Conservation (phyloP, 257 asterid genomes). For the Nicotiana noctiflora region DNA sequence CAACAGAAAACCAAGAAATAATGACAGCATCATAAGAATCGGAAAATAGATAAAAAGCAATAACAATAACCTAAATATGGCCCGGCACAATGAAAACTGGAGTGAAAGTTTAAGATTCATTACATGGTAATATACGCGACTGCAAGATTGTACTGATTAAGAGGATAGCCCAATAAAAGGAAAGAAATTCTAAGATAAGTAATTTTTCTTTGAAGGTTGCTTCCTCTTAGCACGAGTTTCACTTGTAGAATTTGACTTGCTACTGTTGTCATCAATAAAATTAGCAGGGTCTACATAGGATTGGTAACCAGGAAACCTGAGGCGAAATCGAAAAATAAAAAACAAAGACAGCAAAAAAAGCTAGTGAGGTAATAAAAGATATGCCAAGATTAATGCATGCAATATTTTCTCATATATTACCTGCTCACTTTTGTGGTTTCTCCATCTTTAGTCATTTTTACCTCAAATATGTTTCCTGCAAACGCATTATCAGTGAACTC, state of each 20-base stretch:
- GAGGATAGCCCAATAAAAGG: not conserved
- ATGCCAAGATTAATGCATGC: not conserved
- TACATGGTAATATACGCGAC: not conserved
- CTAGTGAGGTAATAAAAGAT: not conserved
- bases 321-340: not conserved
- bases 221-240: not conserved
- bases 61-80: no score
- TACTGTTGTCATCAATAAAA: not conserved
- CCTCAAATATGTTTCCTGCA: slow-evolving; percentile 70
- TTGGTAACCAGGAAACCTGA: slow-evolving; percentile 7
- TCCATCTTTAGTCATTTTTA: slow-evolving; percentile 65
- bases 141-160: not conserved
- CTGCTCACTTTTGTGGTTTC: slow-evolving; percentile 67
- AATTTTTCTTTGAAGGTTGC: not conserved
- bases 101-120: not conserved
- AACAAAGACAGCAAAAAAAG: not conserved
- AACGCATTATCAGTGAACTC: not conserved
- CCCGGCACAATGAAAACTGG: no score
- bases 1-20: no score
- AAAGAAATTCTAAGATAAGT: not conserved
- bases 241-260: not conserved
- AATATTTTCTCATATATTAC: slow-evolving; percentile 21
- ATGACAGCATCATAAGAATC: no score
- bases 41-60: no score
- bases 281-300: slow-evolving; percentile 2